Evolutionary conservation across 2,329 filamentous ascomycete species (phyloP).

Genomic region (Zasmidium angulare): DNA sequence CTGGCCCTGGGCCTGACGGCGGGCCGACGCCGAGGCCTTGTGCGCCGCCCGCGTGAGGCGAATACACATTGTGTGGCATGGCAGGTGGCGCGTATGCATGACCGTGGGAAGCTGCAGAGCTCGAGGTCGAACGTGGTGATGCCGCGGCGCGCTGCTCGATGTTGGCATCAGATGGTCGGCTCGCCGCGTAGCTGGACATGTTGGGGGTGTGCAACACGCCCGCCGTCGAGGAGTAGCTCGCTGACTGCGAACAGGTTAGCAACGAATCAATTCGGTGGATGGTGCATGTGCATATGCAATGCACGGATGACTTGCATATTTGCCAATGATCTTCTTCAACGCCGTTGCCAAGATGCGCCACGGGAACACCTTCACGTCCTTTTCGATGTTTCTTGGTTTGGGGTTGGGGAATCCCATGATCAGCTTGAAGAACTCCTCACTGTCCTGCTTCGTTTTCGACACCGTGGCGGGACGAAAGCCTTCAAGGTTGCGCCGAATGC

Average conservation of each 20-base stretch:
- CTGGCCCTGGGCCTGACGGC: conserved; percentile 38
- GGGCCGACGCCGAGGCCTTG: conserved; percentile 35
- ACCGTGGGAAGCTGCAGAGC: conserved; percentile 33
- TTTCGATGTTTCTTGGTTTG: conserved; percentile 96
- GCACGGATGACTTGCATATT: conserved; percentile 67
- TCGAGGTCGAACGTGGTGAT: conserved; percentile 33
- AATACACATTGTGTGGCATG: conserved; percentile 31
- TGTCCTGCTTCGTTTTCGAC: conserved; percentile 87
- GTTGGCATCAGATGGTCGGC: conserved; percentile 49
- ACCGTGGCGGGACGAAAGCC: conserved; percentile 91
- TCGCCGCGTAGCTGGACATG: conserved; percentile 27
- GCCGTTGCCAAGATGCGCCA: conserved; percentile 88
- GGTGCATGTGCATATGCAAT: conserved; percentile 28
- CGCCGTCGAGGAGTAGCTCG: conserved; percentile 68
- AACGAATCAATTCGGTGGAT: conserved; percentile 20
- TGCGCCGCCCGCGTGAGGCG: conserved; percentile 29
- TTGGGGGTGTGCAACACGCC: conserved; percentile 40
- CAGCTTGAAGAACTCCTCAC: conserved; percentile 96
- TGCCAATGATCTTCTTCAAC: conserved; percentile 96
- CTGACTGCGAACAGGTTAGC: conserved; percentile 54
- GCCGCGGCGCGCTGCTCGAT: conserved; percentile 42
- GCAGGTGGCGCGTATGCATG: conserved; percentile 31
- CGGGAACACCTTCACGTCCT: conserved; percentile 97
- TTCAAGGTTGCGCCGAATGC: conserved; percentile 92
- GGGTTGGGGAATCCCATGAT: conserved; percentile 97